Conservation (phyloP, 768 basidiomycete species). For the Leccinum boreale region DNA sequence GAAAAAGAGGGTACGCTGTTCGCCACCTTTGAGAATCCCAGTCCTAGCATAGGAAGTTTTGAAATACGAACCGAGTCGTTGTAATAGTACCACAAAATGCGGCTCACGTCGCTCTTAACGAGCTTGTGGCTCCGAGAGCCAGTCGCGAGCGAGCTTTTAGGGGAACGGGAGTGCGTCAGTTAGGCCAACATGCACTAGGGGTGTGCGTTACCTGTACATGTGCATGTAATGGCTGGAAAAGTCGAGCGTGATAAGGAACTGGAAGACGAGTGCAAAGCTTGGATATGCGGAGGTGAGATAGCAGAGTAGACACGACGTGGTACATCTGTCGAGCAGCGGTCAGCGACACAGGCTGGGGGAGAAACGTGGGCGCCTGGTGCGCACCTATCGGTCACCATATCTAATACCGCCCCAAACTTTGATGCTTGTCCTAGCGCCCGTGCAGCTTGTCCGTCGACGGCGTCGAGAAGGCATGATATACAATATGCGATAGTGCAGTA, state of each 20-base stretch:
- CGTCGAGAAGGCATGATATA: conserved; percentile 90
- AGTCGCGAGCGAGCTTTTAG: conserved; percentile 81
- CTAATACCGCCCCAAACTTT: conserved; percentile 95
- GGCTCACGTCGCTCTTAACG: conserved; percentile 88
- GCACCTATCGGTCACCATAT: conserved; percentile 99
- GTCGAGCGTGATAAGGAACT: conserved; percentile 94
- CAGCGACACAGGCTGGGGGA: not conserved
- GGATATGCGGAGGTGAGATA: conserved; percentile 93
- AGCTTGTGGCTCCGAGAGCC: conserved; percentile 92
- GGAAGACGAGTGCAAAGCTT: conserved; percentile 78
- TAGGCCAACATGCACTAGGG: too few species aligned
- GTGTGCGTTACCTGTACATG: conserved; percentile 83
- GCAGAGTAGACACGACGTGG: conserved; percentile 91
- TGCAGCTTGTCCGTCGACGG: conserved; percentile 92
- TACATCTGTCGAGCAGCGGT: conserved; percentile 62
- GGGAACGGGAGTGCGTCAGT: conserved; percentile 6
- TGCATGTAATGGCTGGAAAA: conserved; percentile 99
- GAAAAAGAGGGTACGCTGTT: conserved; percentile 79
- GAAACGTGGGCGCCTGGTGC: conserved; percentile 19
- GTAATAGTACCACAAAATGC: conserved; percentile 91
- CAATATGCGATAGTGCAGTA: conserved; percentile 87
- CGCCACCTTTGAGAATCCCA: not conserved
- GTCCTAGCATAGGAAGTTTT: not conserved
- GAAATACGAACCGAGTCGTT: conserved; percentile 72
- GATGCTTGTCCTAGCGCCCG: conserved; percentile 85